Evolutionary conservation across 2,329 filamentous ascomycete genomes (phyloP).

Genomic region (Monosporascus sp.): DNA sequence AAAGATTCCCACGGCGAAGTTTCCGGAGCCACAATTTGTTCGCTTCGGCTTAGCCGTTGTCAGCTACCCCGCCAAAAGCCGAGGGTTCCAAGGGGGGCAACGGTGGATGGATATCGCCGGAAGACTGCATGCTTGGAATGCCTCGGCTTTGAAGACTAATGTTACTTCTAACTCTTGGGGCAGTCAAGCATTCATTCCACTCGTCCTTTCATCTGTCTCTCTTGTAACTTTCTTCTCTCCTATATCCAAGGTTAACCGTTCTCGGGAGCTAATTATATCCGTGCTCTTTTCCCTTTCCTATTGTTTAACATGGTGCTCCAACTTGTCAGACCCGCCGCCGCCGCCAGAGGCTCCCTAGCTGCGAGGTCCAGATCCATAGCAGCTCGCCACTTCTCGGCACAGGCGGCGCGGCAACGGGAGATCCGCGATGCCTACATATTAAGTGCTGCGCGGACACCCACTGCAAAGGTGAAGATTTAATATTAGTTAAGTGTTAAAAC

Average conservation of each 20-base stretch:
- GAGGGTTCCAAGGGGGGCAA: too few relatives aligned
- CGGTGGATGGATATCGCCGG: not conserved
- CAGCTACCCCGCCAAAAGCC: too few relatives aligned
- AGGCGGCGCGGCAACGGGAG: constrained; percentile 50
- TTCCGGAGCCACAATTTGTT: too few relatives aligned
- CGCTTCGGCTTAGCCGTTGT: too few relatives aligned
- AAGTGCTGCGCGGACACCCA: constrained; percentile 83
- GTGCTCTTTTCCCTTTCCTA: not conserved
- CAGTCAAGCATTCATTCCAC: not conserved
- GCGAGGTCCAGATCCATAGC: constrained; percentile 16
- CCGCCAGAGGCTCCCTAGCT: constrained; percentile 14
- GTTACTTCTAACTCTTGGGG: not conserved
- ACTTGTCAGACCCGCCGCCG: constrained; percentile 15
- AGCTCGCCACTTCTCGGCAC: constrained; percentile 42
- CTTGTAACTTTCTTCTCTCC: not conserved
- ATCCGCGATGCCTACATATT: constrained; percentile 92
- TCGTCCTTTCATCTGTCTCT: not conserved
- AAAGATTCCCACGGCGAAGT: too few relatives aligned
- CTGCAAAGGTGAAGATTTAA: constrained; percentile 61
- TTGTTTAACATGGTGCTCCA: constrained; percentile 19
- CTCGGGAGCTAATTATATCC: not conserved
- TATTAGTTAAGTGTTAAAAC: not conserved
- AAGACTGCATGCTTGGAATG: not conserved
- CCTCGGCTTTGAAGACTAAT: not conserved
- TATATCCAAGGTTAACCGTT: not conserved